Base-by-base conservation (phyloP, 2,329 filamentous ascomycete genomes). In the Mycogone perniciosa region DNA sequence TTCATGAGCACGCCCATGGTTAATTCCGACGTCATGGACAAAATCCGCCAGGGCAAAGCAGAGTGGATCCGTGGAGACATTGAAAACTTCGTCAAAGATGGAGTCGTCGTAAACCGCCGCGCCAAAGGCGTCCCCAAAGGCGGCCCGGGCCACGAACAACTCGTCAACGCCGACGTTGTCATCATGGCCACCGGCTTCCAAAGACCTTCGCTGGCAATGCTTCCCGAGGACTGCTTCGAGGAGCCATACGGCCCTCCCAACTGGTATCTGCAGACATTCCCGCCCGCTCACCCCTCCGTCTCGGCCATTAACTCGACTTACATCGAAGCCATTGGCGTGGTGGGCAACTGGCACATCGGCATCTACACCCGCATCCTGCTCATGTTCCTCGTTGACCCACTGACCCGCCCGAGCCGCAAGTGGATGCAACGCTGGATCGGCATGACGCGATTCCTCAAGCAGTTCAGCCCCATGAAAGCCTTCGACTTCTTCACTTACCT, bases 401-500 rank as follows among this genome's bases (percentile, higher is more conserved):
- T 92, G 26, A 84, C 88, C 0, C 77, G 86, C 0, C 89, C 89
- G 0, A 79, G 76, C 3, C 75, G 83, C 5, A 81, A 77, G 56
- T 85, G 86, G 81, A 95, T 93, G 88, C 78, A 86, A 68, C 76
- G 82, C 27, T 95, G 89, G 89, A 90, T 95, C 60, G 86, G 90
- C 62, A 87, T 92, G 77, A 95, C 88, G 1, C 76, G 81, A 31
- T 66, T 82, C 4, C 71, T 95, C 53, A 95, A 95, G 68, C 67
- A 68, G 2, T 74, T 76, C 8, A 82, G 85, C 2, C 88, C 89
- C 0, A 88, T 82, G 0, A 83, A 80, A 0, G 88, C 88, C 0
- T 92, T 95, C 60, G 88, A 95, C 64, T 95, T 95, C 71, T 93
- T 95, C 64, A 95, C 89, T 0, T 95, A 95, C 60, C 76, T 86